These are phyloP conservation scores for Aurinia saxatilis DNA, from an alignment of 345 rosid genomes.

Conservation along the genomic window DNA sequence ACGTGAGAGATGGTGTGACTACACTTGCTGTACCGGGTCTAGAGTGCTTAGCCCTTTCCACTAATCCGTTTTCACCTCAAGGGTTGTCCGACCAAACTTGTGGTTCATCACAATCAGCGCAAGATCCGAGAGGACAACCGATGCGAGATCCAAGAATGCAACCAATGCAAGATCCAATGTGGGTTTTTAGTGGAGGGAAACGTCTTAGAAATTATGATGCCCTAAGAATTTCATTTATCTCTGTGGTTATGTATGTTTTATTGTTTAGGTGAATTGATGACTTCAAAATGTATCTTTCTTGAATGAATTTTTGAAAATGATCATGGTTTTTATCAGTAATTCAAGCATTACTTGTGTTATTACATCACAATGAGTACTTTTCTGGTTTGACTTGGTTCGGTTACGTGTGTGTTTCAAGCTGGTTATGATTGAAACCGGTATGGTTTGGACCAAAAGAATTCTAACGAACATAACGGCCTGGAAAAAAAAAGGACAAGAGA, in stretches of 20 bases:
- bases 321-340: background rate
- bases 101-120: background rate
- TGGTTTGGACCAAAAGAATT: background rate
- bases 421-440: background rate
- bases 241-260: background rate
- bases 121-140: slow-evolving; percentile 6
- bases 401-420: background rate
- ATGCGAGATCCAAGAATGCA: slow-evolving; percentile 12
- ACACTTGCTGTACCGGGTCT: slow-evolving; percentile 25
- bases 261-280: no score
- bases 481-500: background rate
- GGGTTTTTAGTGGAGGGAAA: slow-evolving; percentile 13
- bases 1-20: slow-evolving; percentile 25
- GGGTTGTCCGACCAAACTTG: slow-evolving; percentile 14
- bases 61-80: background rate
- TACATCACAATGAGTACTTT: no score
- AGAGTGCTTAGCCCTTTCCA: slow-evolving; percentile 20
- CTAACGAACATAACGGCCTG: background rate
- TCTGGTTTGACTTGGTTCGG: background rate
- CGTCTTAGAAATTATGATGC: background rate
- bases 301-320: no score
- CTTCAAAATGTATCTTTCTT: no score
- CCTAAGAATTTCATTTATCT: background rate
- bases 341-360: background rate
- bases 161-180: slow-evolving; percentile 15